Evolutionary conservation across 179 eudicot genomes (phyloP).

Genomic region (Heliamphora pulchella): DNA sequence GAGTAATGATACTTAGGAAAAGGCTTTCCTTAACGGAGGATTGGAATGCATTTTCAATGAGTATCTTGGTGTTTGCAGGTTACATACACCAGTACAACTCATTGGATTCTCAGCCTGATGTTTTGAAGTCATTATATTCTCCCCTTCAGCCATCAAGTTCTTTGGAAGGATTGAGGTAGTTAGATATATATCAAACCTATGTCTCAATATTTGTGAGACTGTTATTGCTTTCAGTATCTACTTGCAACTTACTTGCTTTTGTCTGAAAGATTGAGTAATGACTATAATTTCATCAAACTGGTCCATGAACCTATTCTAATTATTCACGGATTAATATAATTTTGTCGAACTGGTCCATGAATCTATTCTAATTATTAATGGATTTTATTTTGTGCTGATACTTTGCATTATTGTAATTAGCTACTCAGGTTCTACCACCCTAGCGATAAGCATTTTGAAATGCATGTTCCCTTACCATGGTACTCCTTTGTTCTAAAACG

Average conservation of each 20-base stretch:
- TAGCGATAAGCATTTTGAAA: not conserved
- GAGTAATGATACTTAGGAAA: not conserved
- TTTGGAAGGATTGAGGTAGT: conserved; percentile 83
- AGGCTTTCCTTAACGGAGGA: not conserved
- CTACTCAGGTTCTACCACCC: conserved; percentile 4
- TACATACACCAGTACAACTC: conserved; percentile 89
- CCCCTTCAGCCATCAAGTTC: conserved; percentile 88
- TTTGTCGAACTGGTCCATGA: not conserved
- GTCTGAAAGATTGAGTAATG: not conserved
- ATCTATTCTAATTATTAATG: not conserved
- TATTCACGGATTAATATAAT: not conserved
- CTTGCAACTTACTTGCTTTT: not conserved
- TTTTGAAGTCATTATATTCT: conserved; percentile 87
- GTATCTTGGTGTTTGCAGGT: conserved; percentile 39
- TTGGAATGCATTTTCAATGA: not conserved
- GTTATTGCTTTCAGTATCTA: not conserved
- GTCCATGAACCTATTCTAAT: not conserved
- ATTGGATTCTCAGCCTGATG: conserved; percentile 90
- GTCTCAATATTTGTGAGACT: not conserved
- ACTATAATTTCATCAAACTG: not conserved
- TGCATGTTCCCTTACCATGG: no score
- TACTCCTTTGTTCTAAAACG: not conserved
- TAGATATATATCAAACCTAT: not conserved
- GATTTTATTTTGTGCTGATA: not conserved
- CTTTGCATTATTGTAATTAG: not conserved